Evolutionary conservation across 129 eudicot species (phyloP).

Genomic region (Helianthus annuus): DNA sequence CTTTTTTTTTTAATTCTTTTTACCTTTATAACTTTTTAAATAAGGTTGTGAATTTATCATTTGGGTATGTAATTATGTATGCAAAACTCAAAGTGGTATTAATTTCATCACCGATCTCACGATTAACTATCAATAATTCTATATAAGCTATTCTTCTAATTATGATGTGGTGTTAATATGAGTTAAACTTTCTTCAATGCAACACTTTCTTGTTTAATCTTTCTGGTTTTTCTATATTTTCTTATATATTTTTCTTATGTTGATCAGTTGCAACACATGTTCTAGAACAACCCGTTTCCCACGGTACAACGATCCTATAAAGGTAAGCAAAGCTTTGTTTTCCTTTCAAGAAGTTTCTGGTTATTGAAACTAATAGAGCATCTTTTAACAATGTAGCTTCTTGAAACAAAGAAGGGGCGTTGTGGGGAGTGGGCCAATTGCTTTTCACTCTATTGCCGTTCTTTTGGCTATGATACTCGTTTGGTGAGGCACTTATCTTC

Average conservation of each 20-base stretch:
- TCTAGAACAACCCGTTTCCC: conserved; percentile 87
- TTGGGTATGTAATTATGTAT: neutral
- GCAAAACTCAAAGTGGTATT: neutral
- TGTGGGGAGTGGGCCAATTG: conserved; percentile 99
- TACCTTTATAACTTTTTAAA: neutral
- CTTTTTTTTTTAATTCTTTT: neutral
- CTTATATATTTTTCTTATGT: conserved; percentile 9
- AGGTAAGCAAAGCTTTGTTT: conserved; percentile 46
- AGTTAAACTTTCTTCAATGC: conserved; percentile 3
- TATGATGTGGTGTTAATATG: conserved; percentile 5
- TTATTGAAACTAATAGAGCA: conserved; percentile 12
- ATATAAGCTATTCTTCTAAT: conserved; percentile 6
- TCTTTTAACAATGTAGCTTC: conserved; percentile 62
- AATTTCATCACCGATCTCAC: conserved; percentile 10
- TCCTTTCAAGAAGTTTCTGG: conserved; percentile 20
- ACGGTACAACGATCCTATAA: conserved; percentile 82
- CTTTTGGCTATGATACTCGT: conserved; percentile 93
- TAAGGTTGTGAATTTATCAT: neutral
- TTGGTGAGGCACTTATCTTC: conserved; percentile 53
- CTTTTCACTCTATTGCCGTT: conserved; percentile 91
- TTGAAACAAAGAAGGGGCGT: conserved; percentile 95
- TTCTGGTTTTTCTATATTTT: neutral
- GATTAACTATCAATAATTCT: conserved; percentile 3
- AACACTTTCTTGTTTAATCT: neutral
- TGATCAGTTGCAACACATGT: conserved; percentile 72